Conservation (phyloP, 148 eudicot species). For the Rhododendron ferrugineum region DNA sequence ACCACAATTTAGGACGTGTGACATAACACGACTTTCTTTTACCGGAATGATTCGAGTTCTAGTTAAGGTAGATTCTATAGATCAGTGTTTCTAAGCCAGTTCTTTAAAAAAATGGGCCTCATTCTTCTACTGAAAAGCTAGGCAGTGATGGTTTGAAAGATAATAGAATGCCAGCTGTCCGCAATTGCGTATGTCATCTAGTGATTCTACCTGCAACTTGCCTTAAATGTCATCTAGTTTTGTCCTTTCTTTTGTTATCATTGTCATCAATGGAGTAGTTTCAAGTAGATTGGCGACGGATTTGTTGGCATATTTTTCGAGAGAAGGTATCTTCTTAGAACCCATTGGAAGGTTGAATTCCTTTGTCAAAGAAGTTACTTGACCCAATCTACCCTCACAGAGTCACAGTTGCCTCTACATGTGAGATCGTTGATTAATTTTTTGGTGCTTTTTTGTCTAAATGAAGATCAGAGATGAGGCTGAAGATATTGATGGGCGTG, state of each 20-base stretch:
- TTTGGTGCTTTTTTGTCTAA: constrained; percentile 1
- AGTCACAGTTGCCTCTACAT: not conserved
- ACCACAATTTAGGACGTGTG: not conserved
- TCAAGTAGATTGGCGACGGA: not conserved
- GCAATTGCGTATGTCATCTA: not conserved
- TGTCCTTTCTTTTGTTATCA: not conserved
- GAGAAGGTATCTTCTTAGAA: not conserved
- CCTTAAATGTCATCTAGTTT: not conserved
- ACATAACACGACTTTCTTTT: not conserved
- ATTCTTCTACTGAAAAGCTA: not conserved
- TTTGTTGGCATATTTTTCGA: not conserved
- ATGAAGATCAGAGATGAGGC: constrained; percentile 68
- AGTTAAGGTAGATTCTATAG: not conserved
- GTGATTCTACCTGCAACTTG: not conserved
- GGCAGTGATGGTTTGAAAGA: not conserved
- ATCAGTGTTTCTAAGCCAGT: not conserved
- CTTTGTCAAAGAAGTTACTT: constrained; percentile 9
- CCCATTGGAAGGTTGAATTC: not conserved
- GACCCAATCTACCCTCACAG: not conserved
- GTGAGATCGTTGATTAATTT: not conserved
- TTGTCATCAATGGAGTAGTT: not conserved
- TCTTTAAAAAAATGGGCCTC: not conserved
- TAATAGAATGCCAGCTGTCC: not conserved
- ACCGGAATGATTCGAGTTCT: not conserved
- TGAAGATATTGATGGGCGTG: constrained; percentile 65